Conservation (phyloP, 1,284 basidiomycete genomes). For the Sporisorium graminicola region DNA sequence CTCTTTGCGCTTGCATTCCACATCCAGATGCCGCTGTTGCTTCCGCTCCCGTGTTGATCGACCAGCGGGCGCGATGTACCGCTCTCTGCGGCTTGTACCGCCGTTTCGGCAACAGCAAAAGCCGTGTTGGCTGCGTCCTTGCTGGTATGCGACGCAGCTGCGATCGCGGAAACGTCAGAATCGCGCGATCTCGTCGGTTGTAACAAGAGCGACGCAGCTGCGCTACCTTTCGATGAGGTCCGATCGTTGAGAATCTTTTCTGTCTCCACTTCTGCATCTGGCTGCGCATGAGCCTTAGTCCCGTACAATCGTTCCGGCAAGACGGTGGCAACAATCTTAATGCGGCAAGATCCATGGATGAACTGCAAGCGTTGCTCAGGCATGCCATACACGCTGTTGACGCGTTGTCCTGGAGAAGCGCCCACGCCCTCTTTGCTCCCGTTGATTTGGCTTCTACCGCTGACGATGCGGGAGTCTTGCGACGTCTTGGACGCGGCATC, state of each 20-base stretch:
- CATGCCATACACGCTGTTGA: constrained; percentile 29
- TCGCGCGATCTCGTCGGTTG: constrained; percentile 32
- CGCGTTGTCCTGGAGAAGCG: constrained; percentile 1
- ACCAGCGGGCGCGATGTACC: constrained; percentile 31
- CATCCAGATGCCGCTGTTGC: constrained; percentile 53
- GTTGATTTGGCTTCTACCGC: constrained; percentile 16
- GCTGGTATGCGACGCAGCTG: constrained; percentile 47
- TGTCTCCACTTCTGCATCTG: background rate
- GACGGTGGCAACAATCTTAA: constrained; percentile 48
- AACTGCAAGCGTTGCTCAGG: constrained; percentile 50
- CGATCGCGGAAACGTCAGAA: constrained; percentile 52
- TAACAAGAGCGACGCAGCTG: constrained; percentile 10
- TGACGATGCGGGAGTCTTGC: constrained; percentile 30
- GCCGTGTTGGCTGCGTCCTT: constrained; percentile 54
- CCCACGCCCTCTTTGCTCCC: constrained; percentile 13
- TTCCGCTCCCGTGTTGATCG: constrained; percentile 29
- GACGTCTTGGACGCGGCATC: constrained; percentile 15
- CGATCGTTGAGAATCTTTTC: constrained; percentile 2
- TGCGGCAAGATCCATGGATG: constrained; percentile 49
- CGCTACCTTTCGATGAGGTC: background rate
- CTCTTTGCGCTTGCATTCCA: constrained; percentile 54
- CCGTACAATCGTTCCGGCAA: constrained; percentile 35
- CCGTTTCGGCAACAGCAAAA: constrained; percentile 55
- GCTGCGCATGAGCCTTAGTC: constrained; percentile 3
- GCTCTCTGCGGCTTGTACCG: constrained; percentile 50